Evolutionary conservation across 352 stramenopile species (phyloP), one percentile per base, ranked within the genome.

Genomic region (Phytophthora hibernalis): DNA sequence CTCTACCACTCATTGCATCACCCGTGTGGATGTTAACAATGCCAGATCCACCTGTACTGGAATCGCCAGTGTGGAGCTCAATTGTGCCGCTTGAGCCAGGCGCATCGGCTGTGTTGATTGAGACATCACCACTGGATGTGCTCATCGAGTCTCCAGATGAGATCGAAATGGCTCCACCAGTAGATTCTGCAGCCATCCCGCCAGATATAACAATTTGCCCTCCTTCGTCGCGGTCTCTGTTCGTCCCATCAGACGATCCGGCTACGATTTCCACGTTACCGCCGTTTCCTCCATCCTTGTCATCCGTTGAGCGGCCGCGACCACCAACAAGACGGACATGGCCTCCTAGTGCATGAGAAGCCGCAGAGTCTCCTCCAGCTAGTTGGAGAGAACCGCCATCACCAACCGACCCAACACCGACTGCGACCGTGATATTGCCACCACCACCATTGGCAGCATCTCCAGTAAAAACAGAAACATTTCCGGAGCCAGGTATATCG

Each of bases 401-500:
- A 22, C 82, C 76, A 37, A 76, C 45, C 54, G 71, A 71, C 11
- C 73, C 82, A 45, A 64, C 26, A 22, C 85, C 83, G 26, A 89
- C 71, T 11, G 51, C 53, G 4, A 95, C 49, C 2, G 70, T 87
- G 33, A 96, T 80, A 60, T 86, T 83, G 12, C 89, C 89, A 33
- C 76, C 85, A 13, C 72, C 68, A 24, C 83, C 82, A 18, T 71
- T 80, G 22, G 70, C 50, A 3, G 80, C 77, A 38, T 59, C 70
- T 18, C 88, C 89, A 47, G 85, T 94, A 18, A 52, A 40, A 52
- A 97, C n/a, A 35, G 83, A 77, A 11, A 97, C 59, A 68, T 82
- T 84, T 52, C 86, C 86, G 9, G 85, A 90, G 8, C 82, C 79
- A 26, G 76, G 76, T 38, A 58, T 56, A 22, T 67, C 74, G 52